phyloP scores from a whole-genome alignment of 345 rosid species.

The Aquilaria malaccensis region DNA sequence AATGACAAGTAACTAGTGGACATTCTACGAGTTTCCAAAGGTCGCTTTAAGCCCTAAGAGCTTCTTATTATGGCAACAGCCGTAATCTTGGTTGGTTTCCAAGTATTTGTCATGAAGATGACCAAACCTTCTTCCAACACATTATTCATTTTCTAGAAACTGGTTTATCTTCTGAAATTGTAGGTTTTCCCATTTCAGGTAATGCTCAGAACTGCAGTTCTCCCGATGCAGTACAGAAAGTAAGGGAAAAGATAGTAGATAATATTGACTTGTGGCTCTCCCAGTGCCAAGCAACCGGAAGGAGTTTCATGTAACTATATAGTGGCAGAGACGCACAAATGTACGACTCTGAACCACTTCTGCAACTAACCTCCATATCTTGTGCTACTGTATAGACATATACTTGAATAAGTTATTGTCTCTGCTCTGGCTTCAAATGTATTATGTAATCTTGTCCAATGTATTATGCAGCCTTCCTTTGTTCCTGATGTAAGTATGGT shows the following conservation, averaged over 20 bases:
- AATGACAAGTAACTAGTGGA: no score
- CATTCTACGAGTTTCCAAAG: neutral
- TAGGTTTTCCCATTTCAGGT: conserved; percentile 31
- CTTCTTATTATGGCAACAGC: no score
- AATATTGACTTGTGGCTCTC: conserved; percentile 92
- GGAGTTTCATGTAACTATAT: conserved; percentile 30
- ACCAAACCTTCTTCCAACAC: no score
- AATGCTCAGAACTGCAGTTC: conserved; percentile 68
- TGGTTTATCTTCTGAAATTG: neutral
- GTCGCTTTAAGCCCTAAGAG: neutral
- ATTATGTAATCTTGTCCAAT: neutral
- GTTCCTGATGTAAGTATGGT: neutral
- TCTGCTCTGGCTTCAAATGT: neutral
- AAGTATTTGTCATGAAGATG: no score
- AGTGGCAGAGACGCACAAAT: neutral
- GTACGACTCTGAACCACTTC: neutral
- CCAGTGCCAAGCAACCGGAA: conserved; percentile 38
- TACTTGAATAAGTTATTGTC: conserved; percentile 5
- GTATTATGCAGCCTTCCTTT: neutral
- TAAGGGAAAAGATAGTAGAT: conserved; percentile 69
- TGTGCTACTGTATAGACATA: conserved; percentile 17
- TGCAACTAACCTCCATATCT: conserved; percentile 10
- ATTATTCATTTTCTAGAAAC: neutral
- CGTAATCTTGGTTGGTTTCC: no score
- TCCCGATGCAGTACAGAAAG: conserved; percentile 82